Evolutionary conservation across 305 asterid species (phyloP).

Genomic region (Lippia alba): DNA sequence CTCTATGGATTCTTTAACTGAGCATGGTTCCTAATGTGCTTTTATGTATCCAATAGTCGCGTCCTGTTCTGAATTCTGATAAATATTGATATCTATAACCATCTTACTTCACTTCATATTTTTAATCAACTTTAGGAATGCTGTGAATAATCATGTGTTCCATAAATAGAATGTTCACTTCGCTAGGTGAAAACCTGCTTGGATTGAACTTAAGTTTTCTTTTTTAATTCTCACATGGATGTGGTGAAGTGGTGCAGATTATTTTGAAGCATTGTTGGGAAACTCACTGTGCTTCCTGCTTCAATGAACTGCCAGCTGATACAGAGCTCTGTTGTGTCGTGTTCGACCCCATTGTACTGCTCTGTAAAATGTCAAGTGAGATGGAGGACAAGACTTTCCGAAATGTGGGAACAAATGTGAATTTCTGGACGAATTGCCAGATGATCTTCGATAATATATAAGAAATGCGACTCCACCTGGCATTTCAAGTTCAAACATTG

Average conservation of each 20-base stretch:
- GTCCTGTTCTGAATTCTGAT: slow-evolving; percentile 4
- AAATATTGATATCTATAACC: not conserved
- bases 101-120: slow-evolving; percentile 19
- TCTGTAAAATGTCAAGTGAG: slow-evolving; percentile 71
- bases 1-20: slow-evolving; percentile 13
- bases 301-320: slow-evolving; percentile 84
- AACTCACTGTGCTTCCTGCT: slow-evolving; percentile 95
- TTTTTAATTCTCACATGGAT: slow-evolving; percentile 23
- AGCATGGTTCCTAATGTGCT: slow-evolving; percentile 17
- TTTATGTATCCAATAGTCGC: not conserved
- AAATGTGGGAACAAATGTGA: slow-evolving; percentile 35
- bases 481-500: slow-evolving; percentile 36
- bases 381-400: slow-evolving; percentile 56
- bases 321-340: slow-evolving; percentile 70
- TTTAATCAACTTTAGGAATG: slow-evolving; percentile 7
- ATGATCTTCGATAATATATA: slow-evolving; percentile 60
- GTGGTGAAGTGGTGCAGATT: slow-evolving; percentile 58
- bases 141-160: slow-evolving; percentile 6
- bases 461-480: slow-evolving; percentile 47
- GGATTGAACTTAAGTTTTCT: slow-evolving; percentile 16
- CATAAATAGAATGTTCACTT: slow-evolving; percentile 11
- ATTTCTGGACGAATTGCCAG: slow-evolving; percentile 45
- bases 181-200: slow-evolving; percentile 28
- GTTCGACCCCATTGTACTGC: slow-evolving; percentile 83
- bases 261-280: slow-evolving; percentile 85